phyloP scores from a whole-genome alignment of 2,329 filamentous ascomycete genomes.

The Neodidymelliopsis sp. region DNA sequence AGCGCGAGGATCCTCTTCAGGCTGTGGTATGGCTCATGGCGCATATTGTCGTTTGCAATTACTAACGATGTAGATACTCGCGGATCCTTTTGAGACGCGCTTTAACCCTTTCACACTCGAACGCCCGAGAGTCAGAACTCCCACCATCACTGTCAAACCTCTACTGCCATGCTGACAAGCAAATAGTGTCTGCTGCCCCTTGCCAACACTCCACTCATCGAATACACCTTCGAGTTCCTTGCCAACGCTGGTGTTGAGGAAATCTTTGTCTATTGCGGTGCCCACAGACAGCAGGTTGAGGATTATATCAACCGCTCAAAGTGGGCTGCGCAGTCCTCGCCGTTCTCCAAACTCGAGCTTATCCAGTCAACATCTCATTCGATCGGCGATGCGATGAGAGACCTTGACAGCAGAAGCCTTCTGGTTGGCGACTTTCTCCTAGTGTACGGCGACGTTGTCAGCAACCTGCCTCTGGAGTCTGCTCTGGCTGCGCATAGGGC shows the following conservation, averaged over 20 bases:
- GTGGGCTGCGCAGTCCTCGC: slow-evolving; percentile 75
- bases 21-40: slow-evolving; percentile 61
- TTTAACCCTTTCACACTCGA: slow-evolving; percentile 91
- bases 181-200: slow-evolving; percentile 86
- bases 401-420: slow-evolving; percentile 84
- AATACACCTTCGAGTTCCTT: slow-evolving; percentile 96
- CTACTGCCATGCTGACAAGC: slow-evolving; percentile 28
- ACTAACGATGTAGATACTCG: slow-evolving; percentile 70
- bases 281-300: slow-evolving; percentile 87
- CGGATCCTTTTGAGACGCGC: slow-evolving; percentile 92
- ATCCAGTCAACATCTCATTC: slow-evolving; percentile 87
- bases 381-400: slow-evolving; percentile 91
- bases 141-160: neutral
- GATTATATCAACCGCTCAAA: slow-evolving; percentile 81
- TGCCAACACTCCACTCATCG: slow-evolving; percentile 92
- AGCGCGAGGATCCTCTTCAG: slow-evolving; percentile 68
- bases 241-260: slow-evolving; percentile 95
- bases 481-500: slow-evolving; percentile 81
- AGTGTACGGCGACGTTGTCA: slow-evolving; percentile 91
- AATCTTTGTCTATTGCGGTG: slow-evolving; percentile 89
- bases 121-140: slow-evolving; percentile 72
- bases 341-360: slow-evolving; percentile 83
- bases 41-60: slow-evolving; percentile 9
- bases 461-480: slow-evolving; percentile 83
- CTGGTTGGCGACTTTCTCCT: slow-evolving; percentile 91